Evolutionary conservation across 129 eudicot genomes (phyloP).

Genomic region (Artemisia annua): DNA sequence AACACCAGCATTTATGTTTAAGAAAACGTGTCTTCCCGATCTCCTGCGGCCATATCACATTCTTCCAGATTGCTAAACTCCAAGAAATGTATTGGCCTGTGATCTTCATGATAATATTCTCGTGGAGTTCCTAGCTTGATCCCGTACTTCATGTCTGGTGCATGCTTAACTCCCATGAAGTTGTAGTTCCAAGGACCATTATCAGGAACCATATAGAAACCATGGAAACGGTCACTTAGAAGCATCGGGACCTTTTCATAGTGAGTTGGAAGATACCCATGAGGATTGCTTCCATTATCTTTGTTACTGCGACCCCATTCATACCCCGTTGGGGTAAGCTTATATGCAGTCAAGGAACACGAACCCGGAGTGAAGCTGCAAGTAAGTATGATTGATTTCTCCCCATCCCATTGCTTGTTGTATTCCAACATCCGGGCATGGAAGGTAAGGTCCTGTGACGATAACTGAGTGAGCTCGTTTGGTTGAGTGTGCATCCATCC

Average conservation of each 20-base stretch:
- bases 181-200: conserved; percentile 98
- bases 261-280: conserved; percentile 94
- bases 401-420: conserved; percentile 99
- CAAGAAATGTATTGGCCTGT: conserved; percentile 92
- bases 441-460: conserved; percentile 88
- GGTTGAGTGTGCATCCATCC: conserved; percentile 99
- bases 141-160: conserved; percentile 84
- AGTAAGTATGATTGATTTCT: conserved; percentile 81
- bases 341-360: conserved; percentile 94
- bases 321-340: conserved; percentile 92
- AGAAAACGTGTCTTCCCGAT: conserved; percentile 87
- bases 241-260: conserved; percentile 99
- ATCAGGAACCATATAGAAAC: conserved; percentile 98
- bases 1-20: neutral
- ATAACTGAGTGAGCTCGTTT: conserved; percentile 93
- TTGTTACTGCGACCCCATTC: conserved; percentile 96
- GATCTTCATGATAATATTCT: conserved; percentile 92
- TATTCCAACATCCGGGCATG: conserved; percentile 84
- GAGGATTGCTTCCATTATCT: conserved; percentile 86
- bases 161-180: conserved; percentile 98
- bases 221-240: conserved; percentile 94
- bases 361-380: conserved; percentile 99
- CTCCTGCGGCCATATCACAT: conserved; percentile 77
- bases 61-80: conserved; percentile 94
- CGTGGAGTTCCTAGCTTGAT: conserved; percentile 91